Evolutionary conservation across 495 filamentous ascomycete species (phyloP).

Genomic region (Emericellopsis terricola): DNA sequence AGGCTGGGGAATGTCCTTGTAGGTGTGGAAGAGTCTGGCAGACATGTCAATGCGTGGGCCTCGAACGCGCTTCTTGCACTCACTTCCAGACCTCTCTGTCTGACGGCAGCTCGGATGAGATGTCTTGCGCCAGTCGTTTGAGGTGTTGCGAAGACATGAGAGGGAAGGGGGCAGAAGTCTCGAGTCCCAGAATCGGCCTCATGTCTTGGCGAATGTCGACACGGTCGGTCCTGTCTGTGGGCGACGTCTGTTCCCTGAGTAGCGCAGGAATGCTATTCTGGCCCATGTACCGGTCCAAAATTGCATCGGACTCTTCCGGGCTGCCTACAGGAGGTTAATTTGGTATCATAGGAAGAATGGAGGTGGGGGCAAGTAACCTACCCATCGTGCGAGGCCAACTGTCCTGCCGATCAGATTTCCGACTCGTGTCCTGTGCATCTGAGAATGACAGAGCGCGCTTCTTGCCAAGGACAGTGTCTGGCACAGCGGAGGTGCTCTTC

Average conservation of each 20-base stretch:
- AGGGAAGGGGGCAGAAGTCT: slow-evolving; percentile 73
- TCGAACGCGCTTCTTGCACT: too few relatives aligned
- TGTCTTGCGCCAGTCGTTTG: slow-evolving; percentile 50
- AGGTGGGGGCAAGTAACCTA: slow-evolving; percentile 11
- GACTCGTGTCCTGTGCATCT: slow-evolving; percentile 15
- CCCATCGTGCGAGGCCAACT: slow-evolving; percentile 20
- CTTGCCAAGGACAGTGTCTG: too few relatives aligned
- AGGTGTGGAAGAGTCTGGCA: slow-evolving; percentile 48
- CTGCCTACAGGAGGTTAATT: slow-evolving; percentile 5
- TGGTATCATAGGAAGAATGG: slow-evolving; percentile 14
- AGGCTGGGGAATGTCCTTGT: slow-evolving; percentile 59
- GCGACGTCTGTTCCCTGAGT: slow-evolving; percentile 40
- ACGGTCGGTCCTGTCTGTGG: slow-evolving; percentile 25
- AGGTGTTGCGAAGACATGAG: slow-evolving; percentile 60
- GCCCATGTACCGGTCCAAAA: slow-evolving; percentile 46
- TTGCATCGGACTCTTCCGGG: slow-evolving; percentile 40
- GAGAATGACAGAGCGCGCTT: slow-evolving; percentile 29
- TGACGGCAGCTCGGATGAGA: slow-evolving; percentile 44
- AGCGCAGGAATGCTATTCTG: slow-evolving; percentile 48
- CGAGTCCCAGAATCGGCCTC: slow-evolving; percentile 61
- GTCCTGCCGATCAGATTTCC: slow-evolving; percentile 21
- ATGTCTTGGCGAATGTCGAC: slow-evolving; percentile 42
- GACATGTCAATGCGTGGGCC: not conserved
- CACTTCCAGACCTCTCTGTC: slow-evolving; percentile 44
- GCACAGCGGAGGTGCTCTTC: slow-evolving; percentile 16